phyloP scores from a whole-genome alignment of 2,329 filamentous ascomycete species.

The Sporothrix protearum region DNA sequence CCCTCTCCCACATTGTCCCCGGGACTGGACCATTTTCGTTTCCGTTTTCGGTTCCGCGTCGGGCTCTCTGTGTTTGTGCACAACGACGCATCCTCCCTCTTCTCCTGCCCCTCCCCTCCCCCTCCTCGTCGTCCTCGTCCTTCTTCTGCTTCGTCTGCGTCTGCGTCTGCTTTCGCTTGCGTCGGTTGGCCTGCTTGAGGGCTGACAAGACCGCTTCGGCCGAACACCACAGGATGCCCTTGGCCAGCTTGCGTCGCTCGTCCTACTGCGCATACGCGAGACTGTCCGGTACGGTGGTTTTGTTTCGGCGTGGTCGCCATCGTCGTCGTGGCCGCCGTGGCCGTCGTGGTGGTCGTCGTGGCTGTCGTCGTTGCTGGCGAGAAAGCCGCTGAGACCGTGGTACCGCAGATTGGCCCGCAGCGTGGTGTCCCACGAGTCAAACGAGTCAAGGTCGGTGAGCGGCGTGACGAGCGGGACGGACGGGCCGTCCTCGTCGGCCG shows the following conservation, averaged over 20 bases:
- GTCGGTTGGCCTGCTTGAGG: not conserved
- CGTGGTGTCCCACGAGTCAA: slow-evolving; percentile 20
- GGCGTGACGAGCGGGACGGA: slow-evolving; percentile 10
- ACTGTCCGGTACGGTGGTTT: slow-evolving; percentile 14
- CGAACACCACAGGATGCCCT: slow-evolving; percentile 24
- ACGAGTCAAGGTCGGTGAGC: slow-evolving; percentile 20
- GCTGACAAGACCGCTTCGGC: not conserved
- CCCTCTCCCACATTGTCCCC: not conserved
- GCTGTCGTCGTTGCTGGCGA: not conserved
- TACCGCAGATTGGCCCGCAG: slow-evolving; percentile 20
- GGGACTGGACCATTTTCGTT: not conserved
- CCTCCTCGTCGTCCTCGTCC: too few relatives aligned
- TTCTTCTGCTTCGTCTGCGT: not conserved
- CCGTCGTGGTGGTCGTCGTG: too few relatives aligned
- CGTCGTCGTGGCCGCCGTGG: too few relatives aligned
- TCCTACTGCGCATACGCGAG: slow-evolving; percentile 21
- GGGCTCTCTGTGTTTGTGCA: too few relatives aligned
- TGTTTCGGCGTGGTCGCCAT: not conserved
- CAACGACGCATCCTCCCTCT: too few relatives aligned
- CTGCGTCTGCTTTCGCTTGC: too few relatives aligned
- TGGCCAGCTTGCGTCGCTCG: slow-evolving; percentile 25
- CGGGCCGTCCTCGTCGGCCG: not conserved
- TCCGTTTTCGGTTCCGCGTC: too few relatives aligned
- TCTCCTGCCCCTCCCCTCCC: too few relatives aligned
- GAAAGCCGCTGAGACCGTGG: slow-evolving; percentile 22